Evolutionary conservation across 768 basidiomycete species (phyloP).

Genomic region (Tylopilus rubrobrunneus): DNA sequence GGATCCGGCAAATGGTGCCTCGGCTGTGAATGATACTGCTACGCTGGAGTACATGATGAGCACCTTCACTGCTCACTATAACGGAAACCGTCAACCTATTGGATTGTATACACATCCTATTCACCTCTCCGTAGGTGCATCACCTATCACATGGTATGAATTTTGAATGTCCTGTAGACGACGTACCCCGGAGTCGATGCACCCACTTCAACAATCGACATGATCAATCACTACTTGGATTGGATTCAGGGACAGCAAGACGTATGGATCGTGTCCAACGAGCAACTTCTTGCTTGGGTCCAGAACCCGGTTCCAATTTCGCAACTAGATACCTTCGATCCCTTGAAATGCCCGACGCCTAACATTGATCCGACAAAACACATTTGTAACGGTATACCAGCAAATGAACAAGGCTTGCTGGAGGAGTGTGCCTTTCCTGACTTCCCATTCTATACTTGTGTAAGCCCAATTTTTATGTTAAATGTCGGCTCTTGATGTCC

Average conservation of each 20-base stretch:
- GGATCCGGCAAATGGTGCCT: neutral
- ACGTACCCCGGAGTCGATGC: conserved; percentile 1
- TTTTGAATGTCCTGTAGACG: neutral
- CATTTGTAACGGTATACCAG: neutral
- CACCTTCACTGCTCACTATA: neutral
- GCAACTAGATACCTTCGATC: neutral
- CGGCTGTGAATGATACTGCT: neutral
- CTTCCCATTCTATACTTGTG: neutral
- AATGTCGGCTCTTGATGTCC: neutral
- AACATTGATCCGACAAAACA: neutral
- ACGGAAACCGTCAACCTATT: neutral
- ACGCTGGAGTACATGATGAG: neutral
- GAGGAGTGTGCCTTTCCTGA: neutral
- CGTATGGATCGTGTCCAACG: conserved; percentile 1
- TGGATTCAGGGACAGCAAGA: conserved; percentile 1
- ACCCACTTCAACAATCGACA: neutral
- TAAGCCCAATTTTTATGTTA: too few species aligned
- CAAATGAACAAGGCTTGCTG: neutral
- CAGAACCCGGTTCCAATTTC: neutral
- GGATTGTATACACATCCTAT: neutral
- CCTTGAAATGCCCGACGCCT: neutral
- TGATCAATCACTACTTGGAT: neutral
- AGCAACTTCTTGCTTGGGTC: neutral
- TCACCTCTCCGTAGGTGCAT: neutral
- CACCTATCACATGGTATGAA: neutral